Evolutionary conservation across 371 early-diverging fungal species (phyloP), one percentile per base, ranked within the genome.

Genomic region (Capniomyces stellatus): DNA sequence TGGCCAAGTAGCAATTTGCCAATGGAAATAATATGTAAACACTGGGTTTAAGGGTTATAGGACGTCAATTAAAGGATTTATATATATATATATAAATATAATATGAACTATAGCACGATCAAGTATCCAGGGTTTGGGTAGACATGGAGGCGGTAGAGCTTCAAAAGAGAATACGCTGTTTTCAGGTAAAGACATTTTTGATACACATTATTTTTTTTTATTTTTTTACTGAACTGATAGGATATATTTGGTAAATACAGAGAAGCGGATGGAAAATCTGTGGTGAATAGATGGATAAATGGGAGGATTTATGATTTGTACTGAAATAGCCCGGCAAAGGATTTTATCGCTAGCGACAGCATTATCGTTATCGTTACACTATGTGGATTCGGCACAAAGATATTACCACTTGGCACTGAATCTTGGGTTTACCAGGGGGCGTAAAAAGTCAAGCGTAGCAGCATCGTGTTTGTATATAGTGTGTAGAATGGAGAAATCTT

Each of bases 401-500:
- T 92, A 81, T 67, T 98, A 89, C 58, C 94, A 89, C 59, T 71
- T 99, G 8, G 92, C 97, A 19, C 76, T 96, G 27, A 78, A 77
- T 49, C 77, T 87, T 56, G 85, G 90, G 62, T 87, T 97, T 58
- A 94, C 92, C 19, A 84, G 87, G 58, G 99, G 99, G 41, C 83
- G 98, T 41, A 76, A 77, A 51, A 75, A 82, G 24, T 72, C 79
- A 19, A 78, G 84, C 57, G 95, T 98, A 15, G 84, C 87, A 2
- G 87, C 95, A 18, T 95, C 92, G 8, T 98, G 99, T 64, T 76
- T 98, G 2, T 99, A 99, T 59, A 87, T 95, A 46, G 89, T 87
- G 21, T 97, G 97, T 67, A 75, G 98, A 58, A 73, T 73, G 51
- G 89, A 98, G 62, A 81, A 85, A 57, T 88, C 86, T 10, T 72